phyloP scores from a whole-genome alignment of 129 eudicot genomes.

The Ambrosia trifida region DNA sequence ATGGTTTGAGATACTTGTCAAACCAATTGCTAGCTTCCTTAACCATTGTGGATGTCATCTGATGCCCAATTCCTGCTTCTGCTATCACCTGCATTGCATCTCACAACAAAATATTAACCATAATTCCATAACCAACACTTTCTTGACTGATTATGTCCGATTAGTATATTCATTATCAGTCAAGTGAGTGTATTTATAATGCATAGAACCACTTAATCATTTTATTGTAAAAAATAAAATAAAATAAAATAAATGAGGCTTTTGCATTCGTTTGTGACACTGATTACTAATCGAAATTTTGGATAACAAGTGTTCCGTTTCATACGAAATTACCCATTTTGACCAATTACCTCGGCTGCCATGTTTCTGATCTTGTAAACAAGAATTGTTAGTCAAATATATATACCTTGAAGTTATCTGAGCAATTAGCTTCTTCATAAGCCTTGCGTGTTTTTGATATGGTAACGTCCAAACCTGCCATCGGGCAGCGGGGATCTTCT shows the following conservation, averaged over 20 bases:
- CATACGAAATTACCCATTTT: not conserved
- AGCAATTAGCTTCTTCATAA: slow-evolving; percentile 46
- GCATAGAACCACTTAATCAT: not conserved
- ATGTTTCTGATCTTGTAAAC: not conserved
- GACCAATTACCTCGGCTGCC: slow-evolving; percentile 1
- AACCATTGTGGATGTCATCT: slow-evolving; percentile 77
- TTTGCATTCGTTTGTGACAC: not conserved
- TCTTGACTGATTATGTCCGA: not conserved
- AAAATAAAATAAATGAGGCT: not conserved
- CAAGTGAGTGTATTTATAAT: not conserved
- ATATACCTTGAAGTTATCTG: slow-evolving; percentile 60
- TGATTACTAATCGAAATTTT: not conserved
- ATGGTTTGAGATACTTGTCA: slow-evolving; percentile 53
- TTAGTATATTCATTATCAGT: not conserved
- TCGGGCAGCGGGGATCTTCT: slow-evolving; percentile 84
- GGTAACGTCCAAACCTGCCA: slow-evolving; percentile 67
- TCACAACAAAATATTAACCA: not conserved
- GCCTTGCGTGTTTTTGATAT: slow-evolving; percentile 42
- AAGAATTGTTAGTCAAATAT: slow-evolving; percentile 11
- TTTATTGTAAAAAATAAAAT: not conserved
- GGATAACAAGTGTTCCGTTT: not conserved
- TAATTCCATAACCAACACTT: not conserved
- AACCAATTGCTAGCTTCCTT: slow-evolving; percentile 89
- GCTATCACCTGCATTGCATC: slow-evolving; percentile 66
- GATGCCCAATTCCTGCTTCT: slow-evolving; percentile 70